Evolutionary conservation across 495 filamentous ascomycete species (phyloP), one percentile per base, ranked within the genome.

Genomic region (Cercophora scortea): DNA sequence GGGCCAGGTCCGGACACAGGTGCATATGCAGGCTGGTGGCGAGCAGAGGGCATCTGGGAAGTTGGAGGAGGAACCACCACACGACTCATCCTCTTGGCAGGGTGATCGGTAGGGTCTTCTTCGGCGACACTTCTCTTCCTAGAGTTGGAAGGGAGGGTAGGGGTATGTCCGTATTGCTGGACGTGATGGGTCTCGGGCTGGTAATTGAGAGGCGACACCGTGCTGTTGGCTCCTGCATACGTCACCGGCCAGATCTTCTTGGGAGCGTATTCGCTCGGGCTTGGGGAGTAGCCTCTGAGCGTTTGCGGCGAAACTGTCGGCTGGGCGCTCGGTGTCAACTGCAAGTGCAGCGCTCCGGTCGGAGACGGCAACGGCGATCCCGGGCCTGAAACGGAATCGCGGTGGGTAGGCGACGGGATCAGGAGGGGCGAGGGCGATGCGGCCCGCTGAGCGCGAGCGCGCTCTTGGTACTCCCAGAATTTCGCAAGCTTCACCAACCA

Each of bases 401-500:
- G 61, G 34, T 62, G 59, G 4, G 45, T 62, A 12, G 72, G 70
- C 1, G 74, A 74, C 16, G 70, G 61, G 13, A 72, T 59, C 39
- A 55, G 54, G 41, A 72, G 59, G 17, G 67, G 59, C 40, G 69
- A 66, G 9, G 66, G 55, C 39, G 70, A 70, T 13, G 48, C 45
- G 6, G 55, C 47, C 18, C 61, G 62, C 50, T 66, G 66, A 34
- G 66, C 68, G 40, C 75, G 74, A 34, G 66, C 68, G 40, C 75
- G 74, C 59, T 91, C 84, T 72, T 88, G 87, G 68, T 86, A 97
- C 19, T 83, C 80, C 52, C 79, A 83, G 62, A 96, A 95, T 38
- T 82, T 83, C 16, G 83, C 75, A 45, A 97, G 71, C 61, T 86
- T 88, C 48, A 76, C 71, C 60, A 96, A 84, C 94, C 94, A 97